These are phyloP conservation scores for Fusarium sp. DNA, from an alignment of 2,329 filamentous ascomycete species.

Conservation along the genomic window DNA sequence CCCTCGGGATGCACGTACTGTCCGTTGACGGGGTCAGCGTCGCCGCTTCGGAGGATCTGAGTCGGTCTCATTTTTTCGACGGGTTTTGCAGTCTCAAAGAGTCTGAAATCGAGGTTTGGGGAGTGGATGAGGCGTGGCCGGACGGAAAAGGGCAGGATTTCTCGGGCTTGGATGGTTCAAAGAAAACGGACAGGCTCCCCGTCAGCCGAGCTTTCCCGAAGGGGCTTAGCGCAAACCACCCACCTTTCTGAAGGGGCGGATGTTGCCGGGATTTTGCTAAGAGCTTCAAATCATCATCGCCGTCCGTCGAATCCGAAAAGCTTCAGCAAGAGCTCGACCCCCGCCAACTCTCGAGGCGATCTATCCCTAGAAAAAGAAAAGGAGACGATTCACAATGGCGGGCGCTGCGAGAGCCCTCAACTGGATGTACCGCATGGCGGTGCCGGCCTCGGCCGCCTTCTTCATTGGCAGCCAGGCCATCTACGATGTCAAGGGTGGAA, in stretches of 20 bases:
- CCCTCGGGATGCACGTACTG: conserved; percentile 48
- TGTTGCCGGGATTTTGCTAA: conserved; percentile 36
- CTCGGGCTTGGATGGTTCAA: conserved; percentile 38
- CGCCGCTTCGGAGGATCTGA: conserved; percentile 50
- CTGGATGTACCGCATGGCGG: conserved; percentile 73
- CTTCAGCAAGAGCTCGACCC: conserved; percentile 32
- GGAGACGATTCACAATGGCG: conserved; percentile 56
- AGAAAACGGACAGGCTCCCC: conserved; percentile 42
- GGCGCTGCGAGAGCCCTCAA: conserved; percentile 69
- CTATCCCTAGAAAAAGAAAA: not conserved
- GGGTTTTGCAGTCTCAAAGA: conserved; percentile 40
- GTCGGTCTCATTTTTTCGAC: conserved; percentile 56
- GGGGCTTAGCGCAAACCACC: conserved; percentile 45
- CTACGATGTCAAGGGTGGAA: conserved; percentile 97
- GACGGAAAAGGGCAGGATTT: conserved; percentile 47
- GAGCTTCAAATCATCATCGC: conserved; percentile 45
- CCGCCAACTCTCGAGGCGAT: conserved; percentile 5
- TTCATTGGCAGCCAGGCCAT: conserved; percentile 81
- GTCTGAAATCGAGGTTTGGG: conserved; percentile 31
- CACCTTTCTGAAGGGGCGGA: conserved; percentile 34
- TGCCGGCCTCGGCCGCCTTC: conserved; percentile 78
- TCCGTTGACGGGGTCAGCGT: conserved; percentile 51
- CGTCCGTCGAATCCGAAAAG: conserved; percentile 43
- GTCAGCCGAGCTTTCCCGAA: conserved; percentile 52
- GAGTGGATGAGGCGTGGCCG: conserved; percentile 39